Evolutionary conservation across 73 alveolate genomes (phyloP), one percentile per base, ranked within the genome.

Genomic region (Paramecium octaurelia): DNA sequence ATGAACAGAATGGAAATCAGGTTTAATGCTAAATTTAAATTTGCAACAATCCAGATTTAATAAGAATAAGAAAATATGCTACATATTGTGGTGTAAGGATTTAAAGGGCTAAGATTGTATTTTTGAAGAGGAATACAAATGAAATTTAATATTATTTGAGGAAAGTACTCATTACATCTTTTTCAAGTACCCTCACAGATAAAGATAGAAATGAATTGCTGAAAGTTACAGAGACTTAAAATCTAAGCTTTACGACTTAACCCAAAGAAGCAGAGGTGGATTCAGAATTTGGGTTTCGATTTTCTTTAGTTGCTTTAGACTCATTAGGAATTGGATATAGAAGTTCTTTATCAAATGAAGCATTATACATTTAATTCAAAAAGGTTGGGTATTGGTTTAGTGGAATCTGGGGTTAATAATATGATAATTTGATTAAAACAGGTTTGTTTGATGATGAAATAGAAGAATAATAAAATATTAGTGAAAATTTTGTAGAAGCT

Each of bases 41-140:
- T 8, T 80, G 75, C 75, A 44, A 44, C 44, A 80, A 80, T 80
- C 50, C 46, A 12, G 91, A 80, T 80, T 46, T 80, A 80, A 80
- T 80, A 3, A 48, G 34, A 80, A 80, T 80, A 8, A 80, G 75
- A 14, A 42, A 80, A 48, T 80, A 48, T 24, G 43, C 46, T 40
- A 44, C 91, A 10, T 80, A 44, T 80, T 80, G 91, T 80, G 91
- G 91, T 8, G 57, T 80, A 10, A 40, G 91, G 44, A 46, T 80
- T 6, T 1, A 80, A 24, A 48, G 29, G 11, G 91, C 91, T 7
- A 31, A 42, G 18, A 42, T 80, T 40, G 91, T 46, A 18, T 80
- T 80, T 80, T 23, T 80, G n/a, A 80, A 80, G n/a, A 80, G 91
- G 35, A 80, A 44, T 12, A 80, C 91, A 14, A 80, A 80, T 80